Conservation (phyloP, 2,329 filamentous ascomycete species). For the Magnaporthales sp. region DNA sequence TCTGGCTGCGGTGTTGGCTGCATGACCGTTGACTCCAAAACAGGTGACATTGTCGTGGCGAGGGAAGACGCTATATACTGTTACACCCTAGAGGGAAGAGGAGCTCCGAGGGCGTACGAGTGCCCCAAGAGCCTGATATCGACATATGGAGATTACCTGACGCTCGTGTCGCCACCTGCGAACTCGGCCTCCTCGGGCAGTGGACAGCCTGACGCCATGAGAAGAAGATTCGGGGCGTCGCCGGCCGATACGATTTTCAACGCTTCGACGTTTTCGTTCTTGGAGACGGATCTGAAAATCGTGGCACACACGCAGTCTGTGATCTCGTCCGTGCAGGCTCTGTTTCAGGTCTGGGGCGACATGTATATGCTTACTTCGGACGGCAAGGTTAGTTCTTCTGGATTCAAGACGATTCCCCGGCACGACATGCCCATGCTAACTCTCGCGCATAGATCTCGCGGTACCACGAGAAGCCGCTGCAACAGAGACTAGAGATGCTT, state of each 20-base stretch:
- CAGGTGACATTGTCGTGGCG: conserved; percentile 82
- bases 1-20: conserved; percentile 87
- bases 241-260: conserved; percentile 73
- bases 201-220: conserved; percentile 47
- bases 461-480: conserved; percentile 84
- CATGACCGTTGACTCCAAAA: conserved; percentile 76
- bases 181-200: conserved; percentile 37
- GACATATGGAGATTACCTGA: conserved; percentile 78
- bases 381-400: conserved; percentile 58
- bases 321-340: conserved; percentile 66
- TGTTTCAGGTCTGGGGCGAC: conserved; percentile 86
- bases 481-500: conserved; percentile 85
- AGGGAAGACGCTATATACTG: conserved; percentile 94
- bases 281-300: conserved; percentile 88
- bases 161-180: conserved; percentile 69
- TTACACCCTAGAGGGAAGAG: conserved; percentile 77
- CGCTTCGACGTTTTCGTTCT: conserved; percentile 77
- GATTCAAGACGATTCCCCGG: conserved; percentile 1
- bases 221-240: conserved; percentile 63
- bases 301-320: conserved; percentile 84
- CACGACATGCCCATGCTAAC: neutral
- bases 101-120: conserved; percentile 85
- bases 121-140: conserved; percentile 76
- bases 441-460: conserved; percentile 54
- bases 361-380: conserved; percentile 85